Conservation (phyloP, 2,329 filamentous ascomycete species). For the Sporothrix brasiliensis region DNA sequence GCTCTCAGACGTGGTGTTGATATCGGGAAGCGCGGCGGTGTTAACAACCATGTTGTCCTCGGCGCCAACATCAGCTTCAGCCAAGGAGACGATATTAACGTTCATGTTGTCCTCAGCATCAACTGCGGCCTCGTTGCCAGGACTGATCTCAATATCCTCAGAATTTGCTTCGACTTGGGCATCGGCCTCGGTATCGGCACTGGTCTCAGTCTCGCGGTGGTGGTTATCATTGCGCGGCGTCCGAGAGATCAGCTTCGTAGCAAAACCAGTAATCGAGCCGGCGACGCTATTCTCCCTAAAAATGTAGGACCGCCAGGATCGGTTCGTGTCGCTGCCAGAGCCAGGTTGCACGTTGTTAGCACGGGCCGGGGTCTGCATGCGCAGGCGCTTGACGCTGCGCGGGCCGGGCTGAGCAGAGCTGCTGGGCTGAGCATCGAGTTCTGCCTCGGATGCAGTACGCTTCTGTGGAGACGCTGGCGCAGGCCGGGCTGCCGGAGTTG, state of each 20-base stretch:
- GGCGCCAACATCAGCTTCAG: background rate
- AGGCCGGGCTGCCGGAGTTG: background rate
- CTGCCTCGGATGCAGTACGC: slow-evolving; percentile 16
- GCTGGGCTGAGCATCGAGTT: slow-evolving; percentile 15
- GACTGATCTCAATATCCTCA: background rate
- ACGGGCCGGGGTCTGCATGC: background rate
- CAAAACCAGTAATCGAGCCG: slow-evolving; percentile 32
- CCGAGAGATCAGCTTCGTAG: slow-evolving; percentile 31
- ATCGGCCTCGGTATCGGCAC: slow-evolving; percentile 29
- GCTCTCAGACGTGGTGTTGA: background rate
- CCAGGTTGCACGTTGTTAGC: slow-evolving; percentile 6
- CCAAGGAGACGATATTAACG: background rate
- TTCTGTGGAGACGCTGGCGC: slow-evolving; percentile 13
- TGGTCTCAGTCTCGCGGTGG: slow-evolving; percentile 17
- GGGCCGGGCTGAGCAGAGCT: background rate
- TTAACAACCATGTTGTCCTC: slow-evolving; percentile 1
- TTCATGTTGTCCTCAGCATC: slow-evolving; percentile 5
- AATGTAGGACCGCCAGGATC: slow-evolving; percentile 32
- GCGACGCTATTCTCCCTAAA: slow-evolving; percentile 34
- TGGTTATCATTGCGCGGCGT: background rate
- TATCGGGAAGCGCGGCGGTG: slow-evolving; percentile 11
- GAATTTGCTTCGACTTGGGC: background rate
- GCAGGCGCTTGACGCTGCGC: slow-evolving; percentile 17
- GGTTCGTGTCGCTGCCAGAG: slow-evolving; percentile 6
- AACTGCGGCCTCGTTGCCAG: background rate